Conservation (phyloP, 345 rosid species). For the Salix koriyanagi region DNA sequence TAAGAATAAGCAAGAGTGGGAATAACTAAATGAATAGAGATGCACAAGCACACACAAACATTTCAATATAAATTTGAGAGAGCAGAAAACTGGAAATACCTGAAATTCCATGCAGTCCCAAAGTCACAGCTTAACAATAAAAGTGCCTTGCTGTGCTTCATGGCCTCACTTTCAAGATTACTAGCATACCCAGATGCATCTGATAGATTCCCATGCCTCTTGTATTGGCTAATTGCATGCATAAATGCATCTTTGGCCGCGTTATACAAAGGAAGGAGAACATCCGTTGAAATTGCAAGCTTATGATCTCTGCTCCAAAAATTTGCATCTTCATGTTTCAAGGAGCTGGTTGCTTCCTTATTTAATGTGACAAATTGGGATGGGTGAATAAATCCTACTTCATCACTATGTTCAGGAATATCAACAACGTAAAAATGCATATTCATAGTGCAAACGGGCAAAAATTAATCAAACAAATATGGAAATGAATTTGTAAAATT, state of each 20-base stretch:
- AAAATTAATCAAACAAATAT: background rate
- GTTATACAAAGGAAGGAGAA: slow-evolving; percentile 54
- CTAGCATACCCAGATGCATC: slow-evolving; percentile 14
- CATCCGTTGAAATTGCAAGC: slow-evolving; percentile 66
- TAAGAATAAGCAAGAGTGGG: slow-evolving; percentile 10
- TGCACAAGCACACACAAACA: background rate
- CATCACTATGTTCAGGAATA: slow-evolving; percentile 50
- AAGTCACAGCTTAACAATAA: slow-evolving; percentile 80
- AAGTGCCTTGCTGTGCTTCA: slow-evolving; percentile 74
- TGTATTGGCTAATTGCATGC: slow-evolving; percentile 37
- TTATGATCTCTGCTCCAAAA: slow-evolving; percentile 77
- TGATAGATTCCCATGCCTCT: slow-evolving; percentile 10
- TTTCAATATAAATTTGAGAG: background rate
- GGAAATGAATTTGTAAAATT: background rate
- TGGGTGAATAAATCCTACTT: slow-evolving; percentile 83
- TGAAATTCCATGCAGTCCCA: slow-evolving; percentile 85
- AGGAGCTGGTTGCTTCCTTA: slow-evolving; percentile 23
- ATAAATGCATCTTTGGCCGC: slow-evolving; percentile 57
- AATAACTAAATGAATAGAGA: background rate
- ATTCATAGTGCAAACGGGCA: background rate
- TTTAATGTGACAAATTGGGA: slow-evolving; percentile 60
- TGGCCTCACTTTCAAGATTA: slow-evolving; percentile 38
- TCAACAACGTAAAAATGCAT: background rate
- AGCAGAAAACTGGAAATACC: slow-evolving; percentile 36
- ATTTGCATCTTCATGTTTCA: slow-evolving; percentile 13